Evolutionary conservation across 495 filamentous ascomycete genomes (phyloP), one percentile per base, ranked within the genome.

Genomic region (Hyaloscypha variabilis): DNA sequence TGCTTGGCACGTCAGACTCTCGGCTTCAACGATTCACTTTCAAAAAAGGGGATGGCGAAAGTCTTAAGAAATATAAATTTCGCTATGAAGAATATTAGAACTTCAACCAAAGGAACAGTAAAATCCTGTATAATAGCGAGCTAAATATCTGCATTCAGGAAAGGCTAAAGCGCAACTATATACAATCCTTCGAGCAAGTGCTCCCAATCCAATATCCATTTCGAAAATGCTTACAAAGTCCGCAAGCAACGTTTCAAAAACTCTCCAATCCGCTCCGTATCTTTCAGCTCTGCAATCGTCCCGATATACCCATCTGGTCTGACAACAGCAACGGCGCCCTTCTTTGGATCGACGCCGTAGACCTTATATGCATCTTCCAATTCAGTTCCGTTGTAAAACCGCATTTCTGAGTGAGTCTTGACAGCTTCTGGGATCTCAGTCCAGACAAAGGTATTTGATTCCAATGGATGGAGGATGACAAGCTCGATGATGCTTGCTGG

Each of bases 301-400:
- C 86, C 87, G 60, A 91, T 82, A 78, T 91, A 88, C 67, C 87
- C 86, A 79, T 91, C 89, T 6, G 89, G 88, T 63, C 90, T 80
- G 49, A 88, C 87, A 34, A 91, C 82, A 4, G 86, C 82, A 26
- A 91, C 75, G 64, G 81, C 88, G 21, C 89, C 90, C 64, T 76
- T 78, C 17, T 29, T 25, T 39, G 46, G 59, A 60, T 70, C 59
- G 42, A 76, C 55, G 0, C 72, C 70, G 69, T 72, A 75, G 14
- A 60, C 64, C 26, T 61, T 31, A 65, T 74, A 73, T 31, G 58
- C 66, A 36, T 65, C 62, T 0, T 67, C 62, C 23, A 31, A 8
- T 46, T 55, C 71, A 17, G 34, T 51, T 8, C 67, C 69, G 1
- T 66, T 71, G 25, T 75, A 52, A 49, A 75, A 68, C 17, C 64